Evolutionary conservation across 768 basidiomycete species (phyloP).

Genomic region (Trichaptum fuscoviolaceum): DNA sequence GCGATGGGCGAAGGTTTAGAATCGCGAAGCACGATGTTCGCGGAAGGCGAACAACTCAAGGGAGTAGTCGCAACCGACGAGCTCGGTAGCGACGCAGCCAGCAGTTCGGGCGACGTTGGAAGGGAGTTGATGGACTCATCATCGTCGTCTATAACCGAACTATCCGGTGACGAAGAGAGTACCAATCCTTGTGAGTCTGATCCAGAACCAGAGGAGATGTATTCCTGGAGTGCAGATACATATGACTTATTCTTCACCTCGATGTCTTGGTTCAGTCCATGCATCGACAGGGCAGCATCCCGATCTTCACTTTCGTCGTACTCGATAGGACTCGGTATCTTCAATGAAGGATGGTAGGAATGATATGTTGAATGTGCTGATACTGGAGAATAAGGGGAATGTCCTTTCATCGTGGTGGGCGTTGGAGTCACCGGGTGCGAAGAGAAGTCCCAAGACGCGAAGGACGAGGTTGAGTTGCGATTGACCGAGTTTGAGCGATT

Average conservation of each 20-base stretch:
- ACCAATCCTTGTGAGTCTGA: background rate
- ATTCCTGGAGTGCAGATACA: background rate
- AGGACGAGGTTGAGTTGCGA: conserved; percentile 34
- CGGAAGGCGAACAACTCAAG: background rate
- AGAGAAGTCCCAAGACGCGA: conserved; percentile 81
- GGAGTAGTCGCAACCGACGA: background rate
- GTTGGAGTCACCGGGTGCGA: background rate
- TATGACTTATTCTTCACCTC: background rate
- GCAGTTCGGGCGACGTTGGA: background rate
- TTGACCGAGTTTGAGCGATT: conserved; percentile 30
- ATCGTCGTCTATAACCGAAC: background rate
- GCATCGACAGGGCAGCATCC: background rate
- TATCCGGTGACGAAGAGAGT: background rate
- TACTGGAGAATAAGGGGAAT: background rate
- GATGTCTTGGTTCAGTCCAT: background rate
- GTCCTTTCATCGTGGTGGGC: background rate
- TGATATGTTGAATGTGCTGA: background rate
- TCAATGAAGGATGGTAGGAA: background rate
- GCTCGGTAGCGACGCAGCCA: background rate
- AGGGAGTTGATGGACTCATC: background rate
- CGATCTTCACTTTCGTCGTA: background rate
- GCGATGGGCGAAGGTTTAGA: background rate
- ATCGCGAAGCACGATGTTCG: background rate
- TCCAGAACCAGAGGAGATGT: background rate
- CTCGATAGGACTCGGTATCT: background rate